Conservation (phyloP, 2,329 filamentous ascomycete genomes). For the Venturia effusa region DNA sequence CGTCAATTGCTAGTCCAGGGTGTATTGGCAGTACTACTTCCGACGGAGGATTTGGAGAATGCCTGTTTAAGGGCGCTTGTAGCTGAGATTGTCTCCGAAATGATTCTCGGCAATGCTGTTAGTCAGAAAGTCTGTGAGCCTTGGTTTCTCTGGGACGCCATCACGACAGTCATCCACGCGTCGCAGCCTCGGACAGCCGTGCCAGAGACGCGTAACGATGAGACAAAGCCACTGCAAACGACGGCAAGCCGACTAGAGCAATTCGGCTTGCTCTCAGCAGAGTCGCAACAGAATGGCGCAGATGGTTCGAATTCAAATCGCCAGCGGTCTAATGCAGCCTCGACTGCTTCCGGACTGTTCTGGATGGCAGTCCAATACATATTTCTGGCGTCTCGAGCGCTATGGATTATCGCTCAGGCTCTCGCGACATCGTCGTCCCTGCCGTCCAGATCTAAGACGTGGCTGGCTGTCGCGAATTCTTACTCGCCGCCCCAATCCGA, state of each 20-base stretch:
- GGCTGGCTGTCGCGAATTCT: slow-evolving; percentile 13
- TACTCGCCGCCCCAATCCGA: not conserved
- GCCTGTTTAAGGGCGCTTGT: slow-evolving; percentile 73
- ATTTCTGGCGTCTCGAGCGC: slow-evolving; percentile 43
- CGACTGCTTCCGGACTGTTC: slow-evolving; percentile 31
- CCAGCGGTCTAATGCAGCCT: slow-evolving; percentile 5
- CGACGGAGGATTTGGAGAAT: slow-evolving; percentile 87
- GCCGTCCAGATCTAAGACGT: slow-evolving; percentile 39
- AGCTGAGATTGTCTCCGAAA: slow-evolving; percentile 77
- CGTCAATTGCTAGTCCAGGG: slow-evolving; percentile 80
- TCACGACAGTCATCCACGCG: slow-evolving; percentile 57
- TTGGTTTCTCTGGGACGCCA: slow-evolving; percentile 77
- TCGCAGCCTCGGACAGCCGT: slow-evolving; percentile 27
- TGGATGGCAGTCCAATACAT: slow-evolving; percentile 44
- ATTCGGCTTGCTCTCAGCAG: slow-evolving; percentile 41
- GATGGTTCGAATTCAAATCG: not conserved
- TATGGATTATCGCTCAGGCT: slow-evolving; percentile 55
- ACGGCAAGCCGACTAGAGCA: slow-evolving; percentile 39
- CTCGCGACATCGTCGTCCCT: slow-evolving; percentile 58
- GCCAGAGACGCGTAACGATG: slow-evolving; percentile 21
- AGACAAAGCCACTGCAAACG: slow-evolving; percentile 17
- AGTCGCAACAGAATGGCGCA: slow-evolving; percentile 17
- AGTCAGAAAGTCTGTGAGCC: slow-evolving; percentile 73
- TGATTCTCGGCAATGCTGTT: slow-evolving; percentile 75
- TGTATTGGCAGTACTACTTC: slow-evolving; percentile 70